Base-by-base conservation (phyloP, 306 rosid species). In the Fagus sylvatica region DNA sequence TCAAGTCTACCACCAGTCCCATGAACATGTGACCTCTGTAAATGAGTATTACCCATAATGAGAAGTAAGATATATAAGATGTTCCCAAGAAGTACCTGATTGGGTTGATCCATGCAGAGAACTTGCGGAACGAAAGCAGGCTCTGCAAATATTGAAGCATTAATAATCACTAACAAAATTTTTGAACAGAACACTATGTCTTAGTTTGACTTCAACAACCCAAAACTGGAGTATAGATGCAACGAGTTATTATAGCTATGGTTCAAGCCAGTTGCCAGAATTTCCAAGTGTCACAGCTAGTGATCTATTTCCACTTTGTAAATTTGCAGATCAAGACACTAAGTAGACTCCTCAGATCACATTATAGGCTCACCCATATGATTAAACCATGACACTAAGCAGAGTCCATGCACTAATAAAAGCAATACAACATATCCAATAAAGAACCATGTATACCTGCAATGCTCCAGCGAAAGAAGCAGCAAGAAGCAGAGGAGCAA, bases 381-480 rank as follows among this genome's bases (percentile, higher is more conserved):
- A 22, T 22, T 22, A 22, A 22, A 22, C 28, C 28, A 22, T 22
- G 28, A 22, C 28, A 22, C 28, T 22, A 22, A 22, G 28, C 28
- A 22, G 28, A 0, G 28, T 22, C 28, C 41, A 13, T 53, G 40
- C 66, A 68, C 55, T 36, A 11, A 39, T 74, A 53, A 51, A 22
- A 70, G 32, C 11, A 55, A 10, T 5, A 32, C 22, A 30, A 69
- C 65, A 32, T 74, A 72, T 22, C 57, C 32, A 13, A 56, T 68
- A 65, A 73, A 59, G 62, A 75, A 64, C 7, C 28, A 37, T 41
- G 70, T 33, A 76, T 36, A 95, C 98, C 93, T 92, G 97, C 82
- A 95, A 84, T 1, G 97, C 98, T 43, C 98, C 98, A 66, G 98
- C 98, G 15, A 92, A 95, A 46, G 98, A 88, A 67, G 98, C 98